phyloP scores from a whole-genome alignment of 2,329 filamentous ascomycete species.

The Falciphora oryzae region DNA sequence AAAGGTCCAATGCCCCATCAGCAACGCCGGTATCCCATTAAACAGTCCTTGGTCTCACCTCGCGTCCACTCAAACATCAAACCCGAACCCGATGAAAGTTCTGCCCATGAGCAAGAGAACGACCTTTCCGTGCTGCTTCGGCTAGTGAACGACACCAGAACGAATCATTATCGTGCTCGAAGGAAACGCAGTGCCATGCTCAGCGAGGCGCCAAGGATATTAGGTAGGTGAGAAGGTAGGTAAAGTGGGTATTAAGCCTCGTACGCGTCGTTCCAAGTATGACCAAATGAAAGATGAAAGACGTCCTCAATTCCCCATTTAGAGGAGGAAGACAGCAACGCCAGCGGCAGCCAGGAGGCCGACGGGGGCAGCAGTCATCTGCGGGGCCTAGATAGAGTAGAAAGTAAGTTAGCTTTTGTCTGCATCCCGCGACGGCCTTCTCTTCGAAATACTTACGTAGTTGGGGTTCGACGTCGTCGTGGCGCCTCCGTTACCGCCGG shows the following conservation, averaged over 20 bases:
- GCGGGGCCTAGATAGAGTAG: slow-evolving; percentile 22
- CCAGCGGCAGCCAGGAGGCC: slow-evolving; percentile 45
- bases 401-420: neutral
- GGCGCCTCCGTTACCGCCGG: slow-evolving; percentile 5
- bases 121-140: neutral
- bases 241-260: slow-evolving; percentile 7
- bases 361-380: slow-evolving; percentile 38
- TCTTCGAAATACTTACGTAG: neutral
- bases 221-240: slow-evolving; percentile 3
- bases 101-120: neutral
- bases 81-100: neutral
- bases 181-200: neutral
- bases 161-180: neutral
- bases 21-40: neutral
- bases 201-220: neutral
- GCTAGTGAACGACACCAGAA: neutral
- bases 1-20: slow-evolving; percentile 1
- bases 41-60: neutral
- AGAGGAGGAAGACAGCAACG: slow-evolving; percentile 43
- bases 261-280: slow-evolving; percentile 5
- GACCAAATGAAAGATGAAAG: slow-evolving; percentile 3
- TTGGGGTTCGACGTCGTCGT: neutral
- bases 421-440: neutral
- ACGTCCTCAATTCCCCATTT: slow-evolving; percentile 20
- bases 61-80: neutral